Base-by-base conservation (phyloP, 768 basidiomycete species). In the Mycena amicta region DNA sequence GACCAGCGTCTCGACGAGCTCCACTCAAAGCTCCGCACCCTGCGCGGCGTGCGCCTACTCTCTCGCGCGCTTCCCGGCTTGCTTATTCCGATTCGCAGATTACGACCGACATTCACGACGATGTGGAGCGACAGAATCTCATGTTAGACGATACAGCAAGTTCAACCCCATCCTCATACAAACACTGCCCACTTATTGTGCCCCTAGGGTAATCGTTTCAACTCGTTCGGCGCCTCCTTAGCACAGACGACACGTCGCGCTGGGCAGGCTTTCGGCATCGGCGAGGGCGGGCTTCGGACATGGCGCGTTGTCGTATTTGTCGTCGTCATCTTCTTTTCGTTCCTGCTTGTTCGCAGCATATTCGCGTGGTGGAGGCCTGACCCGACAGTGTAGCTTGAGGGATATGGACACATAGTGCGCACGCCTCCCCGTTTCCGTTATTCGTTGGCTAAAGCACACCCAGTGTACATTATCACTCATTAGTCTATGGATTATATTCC, bases 21-120 rank as follows among this genome's bases (percentile, higher is more conserved):
- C 2, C 92, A 94, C 71, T 85, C 90, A 20, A 95, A 95, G 70
- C 83, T 93, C 49, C 83, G 91, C 40, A 89, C 88, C 18, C 70
- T 94, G 47, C 85, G 92, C 60, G 88, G 89, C n/a, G 92, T 93
- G 69, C 63, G 83, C 18, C 47, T 20, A 15, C 52, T 33, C 28
- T 61, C 18, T 22, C 47, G 27, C 0, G 16, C 4, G 37, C 39
- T 3, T 18, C 28, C 29, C 23, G 18, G 53, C 33, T 31, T 53
- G 43, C 5, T n/a, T 37, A 30, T 55, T 40, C 18, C 61, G 50
- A 37, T 20, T 31, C 18, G 46, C 55, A 94, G 92, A 81, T 95
- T n/a, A 94, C 92, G 13, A 89, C 85, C 2, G 92, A 95, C 74
- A 93, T 95, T 37, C 80, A 95, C 69, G 83, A 85, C 60, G 93